These are phyloP conservation scores for Penicillium frequentans DNA, from an alignment of 2,329 filamentous ascomycete species.

Conservation along the genomic window DNA sequence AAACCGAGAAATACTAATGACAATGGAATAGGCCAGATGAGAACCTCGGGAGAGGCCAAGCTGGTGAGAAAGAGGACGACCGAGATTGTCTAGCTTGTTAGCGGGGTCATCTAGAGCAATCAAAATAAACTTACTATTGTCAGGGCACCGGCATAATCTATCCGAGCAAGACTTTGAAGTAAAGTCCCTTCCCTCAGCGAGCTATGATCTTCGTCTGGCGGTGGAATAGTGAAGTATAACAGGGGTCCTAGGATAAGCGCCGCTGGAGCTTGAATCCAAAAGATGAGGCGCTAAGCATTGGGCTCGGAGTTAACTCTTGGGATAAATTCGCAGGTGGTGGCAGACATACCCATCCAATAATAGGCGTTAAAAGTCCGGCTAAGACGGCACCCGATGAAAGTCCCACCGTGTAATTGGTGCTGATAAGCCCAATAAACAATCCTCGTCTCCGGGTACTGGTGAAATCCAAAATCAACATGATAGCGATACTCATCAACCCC, in stretches of 20 bases:
- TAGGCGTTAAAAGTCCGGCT: constrained; percentile 63
- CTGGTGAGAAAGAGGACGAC: constrained; percentile 73
- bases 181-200: constrained; percentile 41
- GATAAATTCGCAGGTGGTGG: background rate
- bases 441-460: constrained; percentile 67
- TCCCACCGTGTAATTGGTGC: constrained; percentile 70
- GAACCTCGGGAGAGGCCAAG: constrained; percentile 64
- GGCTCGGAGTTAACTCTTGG: background rate
- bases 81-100: constrained; percentile 49
- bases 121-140: constrained; percentile 54
- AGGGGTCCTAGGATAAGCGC: constrained; percentile 61
- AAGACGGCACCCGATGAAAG: constrained; percentile 71
- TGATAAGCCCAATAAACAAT: constrained; percentile 71
- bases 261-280: constrained; percentile 69
- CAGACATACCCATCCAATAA: constrained; percentile 66
- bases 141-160: constrained; percentile 74
- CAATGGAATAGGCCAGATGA: constrained; percentile 59
- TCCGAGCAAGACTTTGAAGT: constrained; percentile 58
- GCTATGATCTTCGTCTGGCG: constrained; percentile 32
- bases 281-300: constrained; percentile 62
- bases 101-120: background rate
- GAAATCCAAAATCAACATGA: constrained; percentile 76
- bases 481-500: constrained; percentile 69
- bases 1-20: constrained; percentile 59
- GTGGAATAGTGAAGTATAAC: constrained; percentile 67